Conservation (phyloP, 2,329 filamentous ascomycete genomes). For the Parastagonospora nodorum region DNA sequence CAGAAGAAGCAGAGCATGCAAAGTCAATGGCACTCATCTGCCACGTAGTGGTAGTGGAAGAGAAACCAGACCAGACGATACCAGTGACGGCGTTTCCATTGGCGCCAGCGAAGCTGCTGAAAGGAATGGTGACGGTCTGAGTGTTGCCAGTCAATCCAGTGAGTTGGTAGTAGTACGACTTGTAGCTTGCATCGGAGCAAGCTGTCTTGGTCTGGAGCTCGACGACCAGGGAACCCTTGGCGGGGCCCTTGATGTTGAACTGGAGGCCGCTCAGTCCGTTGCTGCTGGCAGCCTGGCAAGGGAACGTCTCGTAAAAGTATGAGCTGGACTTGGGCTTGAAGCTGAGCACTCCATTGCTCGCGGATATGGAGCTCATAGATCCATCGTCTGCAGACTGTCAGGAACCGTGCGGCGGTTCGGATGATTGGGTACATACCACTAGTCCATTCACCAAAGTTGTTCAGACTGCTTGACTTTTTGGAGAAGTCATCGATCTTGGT, state of each 20-base stretch:
- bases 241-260: constrained; percentile 55
- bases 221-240: constrained; percentile 48
- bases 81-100: constrained; percentile 56
- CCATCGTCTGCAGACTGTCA: constrained; percentile 53
- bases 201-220: constrained; percentile 57
- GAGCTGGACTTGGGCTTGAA: constrained; percentile 56
- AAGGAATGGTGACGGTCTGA: constrained; percentile 58
- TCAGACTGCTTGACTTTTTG: constrained; percentile 42
- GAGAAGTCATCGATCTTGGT: constrained; percentile 49
- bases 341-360: constrained; percentile 51
- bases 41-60: constrained; percentile 49
- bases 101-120: constrained; percentile 56
- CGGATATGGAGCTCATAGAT: constrained; percentile 53
- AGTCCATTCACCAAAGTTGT: constrained; percentile 43
- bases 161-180: constrained; percentile 53
- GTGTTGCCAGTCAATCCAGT: constrained; percentile 55
- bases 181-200: constrained; percentile 50
- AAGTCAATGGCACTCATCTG: constrained; percentile 57
- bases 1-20: constrained; percentile 42
- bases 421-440: constrained; percentile 31
- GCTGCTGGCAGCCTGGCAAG: constrained; percentile 53
- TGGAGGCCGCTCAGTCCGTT: constrained; percentile 56
- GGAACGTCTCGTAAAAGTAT: constrained; percentile 62
- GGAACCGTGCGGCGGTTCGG: background rate
- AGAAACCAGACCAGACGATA: constrained; percentile 52